Evolutionary conservation across 2,329 filamentous ascomycete genomes (phyloP).

Genomic region (Claviceps africana): DNA sequence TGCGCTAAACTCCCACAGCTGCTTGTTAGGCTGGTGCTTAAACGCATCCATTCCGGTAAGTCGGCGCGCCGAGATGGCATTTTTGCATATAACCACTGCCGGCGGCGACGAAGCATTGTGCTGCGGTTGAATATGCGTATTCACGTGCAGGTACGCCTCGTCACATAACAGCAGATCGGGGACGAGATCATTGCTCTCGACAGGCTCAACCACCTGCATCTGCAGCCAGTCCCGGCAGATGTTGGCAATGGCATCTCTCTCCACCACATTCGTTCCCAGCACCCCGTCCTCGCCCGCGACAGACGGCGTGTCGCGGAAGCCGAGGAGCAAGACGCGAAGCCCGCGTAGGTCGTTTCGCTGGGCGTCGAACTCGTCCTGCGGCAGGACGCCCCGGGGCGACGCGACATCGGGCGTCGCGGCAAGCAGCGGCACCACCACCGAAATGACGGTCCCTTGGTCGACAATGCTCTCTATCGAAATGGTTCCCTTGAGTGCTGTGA

Average conservation of each 20-base stretch:
- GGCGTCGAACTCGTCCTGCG: slow-evolving; percentile 16
- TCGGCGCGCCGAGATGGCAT: slow-evolving; percentile 1
- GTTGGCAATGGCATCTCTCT: slow-evolving; percentile 2
- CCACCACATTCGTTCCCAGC: slow-evolving; percentile 4
- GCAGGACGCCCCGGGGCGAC: not conserved
- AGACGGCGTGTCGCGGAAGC: slow-evolving; percentile 9
- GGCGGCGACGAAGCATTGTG: slow-evolving; percentile 4
- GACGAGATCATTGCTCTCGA: slow-evolving; percentile 4
- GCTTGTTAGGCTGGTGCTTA: slow-evolving; percentile 4
- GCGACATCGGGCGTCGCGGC: slow-evolving; percentile 2
- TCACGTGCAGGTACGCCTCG: slow-evolving; percentile 14
- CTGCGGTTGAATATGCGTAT: slow-evolving; percentile 8
- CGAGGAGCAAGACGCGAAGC: slow-evolving; percentile 16
- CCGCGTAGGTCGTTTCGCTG: slow-evolving; percentile 17
- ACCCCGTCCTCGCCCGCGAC: slow-evolving; percentile 1
- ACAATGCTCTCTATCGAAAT: slow-evolving; percentile 40
- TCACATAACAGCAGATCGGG: slow-evolving; percentile 16
- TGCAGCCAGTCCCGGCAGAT: slow-evolving; percentile 22
- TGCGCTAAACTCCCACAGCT: slow-evolving; percentile 23
- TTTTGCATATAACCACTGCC: slow-evolving; percentile 4
- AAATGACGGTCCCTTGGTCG: slow-evolving; percentile 23
- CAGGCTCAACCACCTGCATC: slow-evolving; percentile 13
- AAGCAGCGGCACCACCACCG: slow-evolving; percentile 18
- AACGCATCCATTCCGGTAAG: not conserved
- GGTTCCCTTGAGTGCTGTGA: slow-evolving; percentile 41